These are phyloP conservation scores for Tetrapisispora namnaoensis DNA, from an alignment of 805 yeast species.

Conservation along the genomic window DNA sequence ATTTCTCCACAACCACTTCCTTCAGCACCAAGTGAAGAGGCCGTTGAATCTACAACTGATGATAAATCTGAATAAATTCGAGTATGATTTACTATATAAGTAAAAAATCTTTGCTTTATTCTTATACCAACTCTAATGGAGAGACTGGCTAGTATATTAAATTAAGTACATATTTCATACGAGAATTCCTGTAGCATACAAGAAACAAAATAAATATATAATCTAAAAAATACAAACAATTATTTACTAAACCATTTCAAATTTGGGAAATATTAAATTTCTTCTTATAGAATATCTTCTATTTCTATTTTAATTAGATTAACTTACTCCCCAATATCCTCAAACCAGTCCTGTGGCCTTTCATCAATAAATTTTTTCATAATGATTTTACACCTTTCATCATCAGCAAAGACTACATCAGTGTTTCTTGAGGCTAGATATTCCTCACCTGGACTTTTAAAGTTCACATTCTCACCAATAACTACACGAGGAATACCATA, in stretches of 20 bases:
- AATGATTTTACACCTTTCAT: slow-evolving; percentile 52
- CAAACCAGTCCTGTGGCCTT: slow-evolving; percentile 71
- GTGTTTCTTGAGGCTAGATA: slow-evolving; percentile 58
- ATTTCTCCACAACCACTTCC: slow-evolving; percentile 31
- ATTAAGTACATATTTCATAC: too few species aligned
- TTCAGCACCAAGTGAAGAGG: not conserved
- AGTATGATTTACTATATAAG: not conserved
- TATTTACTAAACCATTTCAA: too few species aligned
- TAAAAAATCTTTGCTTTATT: too few species aligned
- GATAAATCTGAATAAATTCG: not conserved
- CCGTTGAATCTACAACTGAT: not conserved
- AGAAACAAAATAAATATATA: too few species aligned
- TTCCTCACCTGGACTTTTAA: slow-evolving; percentile 68
- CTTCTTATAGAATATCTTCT: too few species aligned
- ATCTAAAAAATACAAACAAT: too few species aligned
- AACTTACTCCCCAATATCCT: slow-evolving; percentile 54
- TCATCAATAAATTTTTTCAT: slow-evolving; percentile 74
- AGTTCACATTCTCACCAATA: slow-evolving; percentile 79
- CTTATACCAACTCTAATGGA: too few species aligned
- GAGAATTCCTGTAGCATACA: too few species aligned
- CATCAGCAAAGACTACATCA: slow-evolving; percentile 54
- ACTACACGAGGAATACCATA: slow-evolving; percentile 85
- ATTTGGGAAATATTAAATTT: too few species aligned
- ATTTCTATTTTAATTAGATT: too few species aligned
- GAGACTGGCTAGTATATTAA: too few species aligned